Base-by-base conservation (phyloP, 305 asterid species). In the Fraxinus floribunda region DNA sequence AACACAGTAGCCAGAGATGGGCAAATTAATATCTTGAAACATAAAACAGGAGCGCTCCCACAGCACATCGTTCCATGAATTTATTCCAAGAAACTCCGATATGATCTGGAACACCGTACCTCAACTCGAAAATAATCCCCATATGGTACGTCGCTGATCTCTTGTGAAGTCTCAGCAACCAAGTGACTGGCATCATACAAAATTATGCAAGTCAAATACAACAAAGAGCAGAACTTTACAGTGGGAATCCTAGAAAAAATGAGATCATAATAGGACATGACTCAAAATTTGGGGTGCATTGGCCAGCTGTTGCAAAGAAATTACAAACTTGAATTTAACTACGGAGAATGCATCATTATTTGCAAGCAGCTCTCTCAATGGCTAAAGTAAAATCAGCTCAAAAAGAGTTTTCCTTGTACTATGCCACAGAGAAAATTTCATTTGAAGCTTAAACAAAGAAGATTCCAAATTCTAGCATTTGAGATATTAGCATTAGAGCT, bases 61-160 rank as follows among this genome's bases (percentile, higher is more conserved):
- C 70, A 72, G 71, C 5, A 75, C 13, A 64, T 26, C 13, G 22
- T 36, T 39, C 79, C 71, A 74, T 8, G 77, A 75, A 78, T 34
- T 57, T 73, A 75, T 64, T 38, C 60, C 60, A 83, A 83, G 60
- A 70, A 85, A 66, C 82, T 26, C 55, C 75, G 11, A 41, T 76
- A 34, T 70, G 74, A 34, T 46, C 44, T 22, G 80, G 46, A 34
- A 80, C 62, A 80, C 60, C 79, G 78, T 94, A 94, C 99, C 99
- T 95, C 97, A 81, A 95, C 99, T 34, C 88, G 93, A 85, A 95
- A 94, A 91, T 95, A 95, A 87, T 93, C 98, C 82, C 90, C 94
- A 36, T 91, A 95, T n/a, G 99, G 99, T 39, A 95, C 98, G 73
- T 92, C 99, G 81, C 30, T 88, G 79, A 93, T 89, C 86, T 88